Percentiles rank a stretch among this genome's conserved stretches.
Conservation (phyloP, 495 filamentous ascomycete genomes). For the Glarea lozoyensis region DNA sequence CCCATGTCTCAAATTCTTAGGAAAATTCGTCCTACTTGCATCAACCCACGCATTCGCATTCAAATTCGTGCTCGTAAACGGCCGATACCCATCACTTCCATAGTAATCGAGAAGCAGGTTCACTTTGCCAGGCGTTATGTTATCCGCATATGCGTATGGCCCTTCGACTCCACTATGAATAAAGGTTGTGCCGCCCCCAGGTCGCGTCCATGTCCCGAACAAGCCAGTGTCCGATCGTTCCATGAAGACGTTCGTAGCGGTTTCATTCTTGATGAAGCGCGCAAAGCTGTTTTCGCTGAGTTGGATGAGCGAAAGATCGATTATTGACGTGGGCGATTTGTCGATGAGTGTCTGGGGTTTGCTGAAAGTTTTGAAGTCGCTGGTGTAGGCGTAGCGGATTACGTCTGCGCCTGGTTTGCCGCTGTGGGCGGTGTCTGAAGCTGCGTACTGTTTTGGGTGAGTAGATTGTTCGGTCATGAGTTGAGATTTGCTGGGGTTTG, state of each 20-base stretch:
- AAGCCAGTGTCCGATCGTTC: constrained; percentile 36
- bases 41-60: constrained; percentile 19
- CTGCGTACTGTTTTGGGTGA: constrained; percentile 10
- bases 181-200: constrained; percentile 29
- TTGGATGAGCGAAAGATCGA: constrained; percentile 32
- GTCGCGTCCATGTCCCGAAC: constrained; percentile 42
- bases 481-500: not conserved
- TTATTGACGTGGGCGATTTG: constrained; percentile 15
- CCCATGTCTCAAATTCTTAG: not conserved
- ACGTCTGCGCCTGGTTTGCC: constrained; percentile 16
- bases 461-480: not conserved
- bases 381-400: constrained; percentile 26
- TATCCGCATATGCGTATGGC: constrained; percentile 39
- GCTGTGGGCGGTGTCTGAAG: constrained; percentile 20
- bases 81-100: constrained; percentile 41
- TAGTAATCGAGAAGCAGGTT: constrained; percentile 42
- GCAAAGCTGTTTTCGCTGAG: constrained; percentile 27
- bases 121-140: constrained; percentile 29
- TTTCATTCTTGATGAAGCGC: constrained; percentile 46
- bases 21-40: constrained; percentile 26
- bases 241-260: constrained; percentile 38
- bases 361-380: constrained; percentile 22
- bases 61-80: constrained; percentile 33
- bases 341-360: constrained; percentile 15
- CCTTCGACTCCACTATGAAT: constrained; percentile 40